phyloP scores from a whole-genome alignment of 1,284 basidiomycete species.

The Crocinoboletus sp. region DNA sequence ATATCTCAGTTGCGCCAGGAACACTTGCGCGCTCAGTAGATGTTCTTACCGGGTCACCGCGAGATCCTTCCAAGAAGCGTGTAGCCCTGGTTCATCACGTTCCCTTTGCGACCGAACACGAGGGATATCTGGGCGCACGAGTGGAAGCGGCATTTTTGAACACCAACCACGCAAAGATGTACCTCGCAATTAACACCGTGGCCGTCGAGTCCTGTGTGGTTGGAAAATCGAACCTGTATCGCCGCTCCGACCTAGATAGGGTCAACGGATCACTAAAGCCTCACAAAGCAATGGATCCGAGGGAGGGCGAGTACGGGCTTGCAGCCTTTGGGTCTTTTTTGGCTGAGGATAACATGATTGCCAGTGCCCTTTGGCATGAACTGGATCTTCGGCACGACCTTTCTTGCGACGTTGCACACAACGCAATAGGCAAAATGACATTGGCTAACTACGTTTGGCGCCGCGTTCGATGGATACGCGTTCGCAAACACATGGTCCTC shows the following conservation, averaged over 20 bases:
- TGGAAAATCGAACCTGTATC: conserved; percentile 95
- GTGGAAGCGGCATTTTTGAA: conserved; percentile 95
- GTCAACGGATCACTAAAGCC: conserved; percentile 60
- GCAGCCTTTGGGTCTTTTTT: conserved; percentile 81
- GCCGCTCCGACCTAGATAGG: conserved; percentile 80
- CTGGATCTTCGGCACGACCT: conserved; percentile 81
- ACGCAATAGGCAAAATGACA: conserved; percentile 85
- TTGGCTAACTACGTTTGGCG: conserved; percentile 79
- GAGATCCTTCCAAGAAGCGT: conserved; percentile 32
- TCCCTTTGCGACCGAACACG: conserved; percentile 80
- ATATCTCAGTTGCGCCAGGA: conserved; percentile 76
- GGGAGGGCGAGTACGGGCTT: conserved; percentile 49
- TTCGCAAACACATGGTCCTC: conserved; percentile 88
- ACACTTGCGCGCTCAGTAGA: conserved; percentile 87
- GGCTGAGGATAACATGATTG: conserved; percentile 97
- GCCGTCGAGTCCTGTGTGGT: conserved; percentile 94
- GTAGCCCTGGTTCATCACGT: conserved; percentile 96
- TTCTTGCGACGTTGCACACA: conserved; percentile 83
- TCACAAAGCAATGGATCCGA: conserved; percentile 26
- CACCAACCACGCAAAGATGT: conserved; percentile 99
- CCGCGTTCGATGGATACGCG: conserved; percentile 90
- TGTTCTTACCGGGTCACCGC: conserved; percentile 45
- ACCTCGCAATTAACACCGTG: conserved; percentile 88
- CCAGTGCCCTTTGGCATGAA: conserved; percentile 85
- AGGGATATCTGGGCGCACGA: conserved; percentile 67